Evolutionary conservation across 2,329 filamentous ascomycete genomes (phyloP).

Genomic region (Ambrosiella xylebori): DNA sequence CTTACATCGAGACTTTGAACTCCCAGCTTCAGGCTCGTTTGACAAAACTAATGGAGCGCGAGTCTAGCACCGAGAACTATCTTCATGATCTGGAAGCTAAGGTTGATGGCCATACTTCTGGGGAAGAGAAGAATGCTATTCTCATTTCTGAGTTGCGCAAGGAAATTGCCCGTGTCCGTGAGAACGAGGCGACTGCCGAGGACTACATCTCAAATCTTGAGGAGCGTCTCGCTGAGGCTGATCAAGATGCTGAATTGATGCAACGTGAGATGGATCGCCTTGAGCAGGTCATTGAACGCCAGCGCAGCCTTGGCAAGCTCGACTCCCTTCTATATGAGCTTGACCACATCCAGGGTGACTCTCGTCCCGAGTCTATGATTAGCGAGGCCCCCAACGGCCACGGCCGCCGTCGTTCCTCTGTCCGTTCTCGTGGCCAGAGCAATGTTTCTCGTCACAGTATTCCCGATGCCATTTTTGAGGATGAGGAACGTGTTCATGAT

Average conservation of each 20-base stretch:
- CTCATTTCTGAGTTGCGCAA: slow-evolving; percentile 79
- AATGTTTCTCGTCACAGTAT: slow-evolving; percentile 28
- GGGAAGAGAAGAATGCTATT: slow-evolving; percentile 80
- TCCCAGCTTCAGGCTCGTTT: slow-evolving; percentile 73
- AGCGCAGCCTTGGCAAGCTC: slow-evolving; percentile 84
- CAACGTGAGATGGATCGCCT: slow-evolving; percentile 87
- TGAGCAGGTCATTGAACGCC: slow-evolving; percentile 87
- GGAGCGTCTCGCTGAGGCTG: slow-evolving; percentile 83
- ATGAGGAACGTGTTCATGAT: slow-evolving; percentile 27
- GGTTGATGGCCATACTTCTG: slow-evolving; percentile 75
- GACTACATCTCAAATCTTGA: slow-evolving; percentile 96
- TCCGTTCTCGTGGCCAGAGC: slow-evolving; percentile 19
- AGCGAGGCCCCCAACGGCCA: slow-evolving; percentile 5
- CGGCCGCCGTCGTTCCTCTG: slow-evolving; percentile 23
- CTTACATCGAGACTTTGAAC: slow-evolving; percentile 84
- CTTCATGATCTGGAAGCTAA: slow-evolving; percentile 81
- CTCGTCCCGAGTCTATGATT: slow-evolving; percentile 17
- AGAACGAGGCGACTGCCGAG: slow-evolving; percentile 79
- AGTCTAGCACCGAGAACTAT: slow-evolving; percentile 81
- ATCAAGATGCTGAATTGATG: slow-evolving; percentile 93
- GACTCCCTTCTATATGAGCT: slow-evolving; percentile 85
- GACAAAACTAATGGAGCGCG: slow-evolving; percentile 85
- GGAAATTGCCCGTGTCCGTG: slow-evolving; percentile 71
- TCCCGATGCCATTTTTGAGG: slow-evolving; percentile 38
- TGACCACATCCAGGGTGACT: slow-evolving; percentile 41